phyloP scores from a whole-genome alignment of 495 filamentous ascomycete genomes.

The Daldinia childiae region DNA sequence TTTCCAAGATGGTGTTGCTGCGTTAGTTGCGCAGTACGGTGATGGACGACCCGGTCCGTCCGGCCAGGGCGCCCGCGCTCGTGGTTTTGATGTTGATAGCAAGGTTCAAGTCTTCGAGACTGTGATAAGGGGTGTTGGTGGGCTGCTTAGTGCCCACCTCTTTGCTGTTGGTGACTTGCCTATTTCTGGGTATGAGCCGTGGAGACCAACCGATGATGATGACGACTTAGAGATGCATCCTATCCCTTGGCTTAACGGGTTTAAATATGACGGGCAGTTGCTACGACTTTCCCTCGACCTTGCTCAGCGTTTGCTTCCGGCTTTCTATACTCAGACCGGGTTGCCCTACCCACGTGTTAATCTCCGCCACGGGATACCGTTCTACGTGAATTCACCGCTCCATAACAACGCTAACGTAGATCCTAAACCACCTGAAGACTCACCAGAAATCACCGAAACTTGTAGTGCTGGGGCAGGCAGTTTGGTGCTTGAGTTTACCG shows the following conservation, averaged over 20 bases:
- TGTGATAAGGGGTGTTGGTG: constrained; percentile 92
- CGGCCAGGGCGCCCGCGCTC: constrained; percentile 75
- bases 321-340: constrained; percentile 87
- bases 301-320: constrained; percentile 82
- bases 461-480: constrained; percentile 97
- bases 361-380: constrained; percentile 88
- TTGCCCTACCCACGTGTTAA: constrained; percentile 96
- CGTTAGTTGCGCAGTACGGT: constrained; percentile 86
- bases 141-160: constrained; percentile 89
- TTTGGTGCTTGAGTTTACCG: constrained; percentile 90
- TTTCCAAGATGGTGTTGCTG: constrained; percentile 82
- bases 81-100: constrained; percentile 94
- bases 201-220: constrained; percentile 42
- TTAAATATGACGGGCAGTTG: constrained; percentile 90
- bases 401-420: constrained; percentile 53
- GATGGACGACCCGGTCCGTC: constrained; percentile 76
- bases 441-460: constrained; percentile 87
- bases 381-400: constrained; percentile 82
- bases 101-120: constrained; percentile 99
- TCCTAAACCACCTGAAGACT: constrained; percentile 48
- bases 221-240: constrained; percentile 55
- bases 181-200: constrained; percentile 76
- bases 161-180: constrained; percentile 91
- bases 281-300: constrained; percentile 86
- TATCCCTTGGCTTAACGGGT: constrained; percentile 76